Evolutionary conservation across 371 early-diverging fungal species (phyloP), one percentile per base, ranked within the genome.

Genomic region (Synchytrium microbalum): DNA sequence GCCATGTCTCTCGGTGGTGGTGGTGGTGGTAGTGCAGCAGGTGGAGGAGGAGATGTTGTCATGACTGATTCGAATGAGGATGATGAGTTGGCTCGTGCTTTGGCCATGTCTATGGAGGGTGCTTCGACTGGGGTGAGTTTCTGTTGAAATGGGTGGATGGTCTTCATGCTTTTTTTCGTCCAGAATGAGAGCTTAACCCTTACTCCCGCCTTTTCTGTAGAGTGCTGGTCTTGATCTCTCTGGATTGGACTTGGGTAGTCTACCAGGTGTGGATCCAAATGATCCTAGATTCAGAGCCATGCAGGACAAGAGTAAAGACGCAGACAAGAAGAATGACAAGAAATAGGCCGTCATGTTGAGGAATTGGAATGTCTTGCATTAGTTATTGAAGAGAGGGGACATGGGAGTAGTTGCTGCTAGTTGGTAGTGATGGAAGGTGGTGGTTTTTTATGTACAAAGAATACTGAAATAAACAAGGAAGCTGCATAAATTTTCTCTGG

Each of bases 201-300:
- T 3, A 84, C 92, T 3, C 72, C n/a, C n/a, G n/a, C n/a, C n/a
- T n/a, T n/a, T n/a, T n/a, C n/a, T n/a, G n/a, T 94, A 24, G 86
- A 84, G 8, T 83, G 87, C 26, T 80, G 93, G 51, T 91, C 93
- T 19, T 92, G 95, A 59, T 91, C 92, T n/a, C 5, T 10, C 5
- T 38, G 46, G 10, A 5, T 19, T 84, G 14, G 85, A 90, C 2
- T 71, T 92, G 25, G 85, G 84, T 19, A 82, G 84, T 29, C 76
- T 93, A 56, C 91, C 91, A 25, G 93, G 92, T 59, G 92, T 92
- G 13, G 89, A 94, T 70, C 78, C 89, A n/a, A 83, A 84, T 54
- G 95, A 95, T 74, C 95, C 92, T 19, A 86, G 88, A 32, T 77
- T 95, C 64, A 84, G 89, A 53, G 63, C 62, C 56, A 69, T 70